These are phyloP conservation scores for Chlorella sorokiniana DNA, from an alignment of 139 green algal species.

Conservation along the genomic window DNA sequence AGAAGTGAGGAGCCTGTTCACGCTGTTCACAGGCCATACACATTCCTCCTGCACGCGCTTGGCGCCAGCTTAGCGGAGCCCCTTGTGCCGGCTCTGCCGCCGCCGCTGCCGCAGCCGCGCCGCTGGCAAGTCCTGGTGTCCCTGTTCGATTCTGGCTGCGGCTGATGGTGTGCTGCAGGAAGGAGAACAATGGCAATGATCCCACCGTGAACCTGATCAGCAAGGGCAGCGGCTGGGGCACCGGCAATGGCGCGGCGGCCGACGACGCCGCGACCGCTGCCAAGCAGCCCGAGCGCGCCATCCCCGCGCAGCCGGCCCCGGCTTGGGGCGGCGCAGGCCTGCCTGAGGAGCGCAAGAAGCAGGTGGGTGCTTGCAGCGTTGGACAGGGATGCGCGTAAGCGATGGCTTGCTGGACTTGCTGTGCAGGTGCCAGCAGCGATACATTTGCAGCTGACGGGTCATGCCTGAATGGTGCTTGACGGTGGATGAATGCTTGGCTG, in stretches of 20 bases:
- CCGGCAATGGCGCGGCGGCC: not conserved
- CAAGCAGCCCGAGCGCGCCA: slow-evolving; percentile 30
- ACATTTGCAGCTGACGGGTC: too few species aligned
- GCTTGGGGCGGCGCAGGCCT: slow-evolving; percentile 46
- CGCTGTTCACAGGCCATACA: not conserved
- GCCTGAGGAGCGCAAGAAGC: slow-evolving; percentile 43
- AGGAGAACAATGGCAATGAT: slow-evolving; percentile 61
- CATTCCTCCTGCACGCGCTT: not conserved
- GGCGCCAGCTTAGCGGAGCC: not conserved
- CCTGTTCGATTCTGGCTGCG: not conserved
- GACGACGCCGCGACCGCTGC: not conserved
- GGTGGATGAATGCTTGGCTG: too few species aligned
- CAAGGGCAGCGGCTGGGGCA: slow-evolving; percentile 31
- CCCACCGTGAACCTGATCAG: slow-evolving; percentile 46
- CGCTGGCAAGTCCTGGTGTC: not conserved
- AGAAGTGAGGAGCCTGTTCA: slow-evolving; percentile 28
- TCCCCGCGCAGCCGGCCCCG: slow-evolving; percentile 33
- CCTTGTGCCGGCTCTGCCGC: not conserved
- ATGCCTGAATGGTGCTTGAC: too few species aligned
- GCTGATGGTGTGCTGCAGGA: slow-evolving; percentile 19
- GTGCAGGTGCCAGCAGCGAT: too few species aligned
- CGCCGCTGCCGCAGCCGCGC: not conserved
- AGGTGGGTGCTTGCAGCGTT: not conserved
- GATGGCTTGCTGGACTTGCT: too few species aligned
- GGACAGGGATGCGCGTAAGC: too few species aligned